These are phyloP conservation scores for Dissophora globulifera DNA, from an alignment of 192 early-diverging fungal genomes.

Conservation along the genomic window DNA sequence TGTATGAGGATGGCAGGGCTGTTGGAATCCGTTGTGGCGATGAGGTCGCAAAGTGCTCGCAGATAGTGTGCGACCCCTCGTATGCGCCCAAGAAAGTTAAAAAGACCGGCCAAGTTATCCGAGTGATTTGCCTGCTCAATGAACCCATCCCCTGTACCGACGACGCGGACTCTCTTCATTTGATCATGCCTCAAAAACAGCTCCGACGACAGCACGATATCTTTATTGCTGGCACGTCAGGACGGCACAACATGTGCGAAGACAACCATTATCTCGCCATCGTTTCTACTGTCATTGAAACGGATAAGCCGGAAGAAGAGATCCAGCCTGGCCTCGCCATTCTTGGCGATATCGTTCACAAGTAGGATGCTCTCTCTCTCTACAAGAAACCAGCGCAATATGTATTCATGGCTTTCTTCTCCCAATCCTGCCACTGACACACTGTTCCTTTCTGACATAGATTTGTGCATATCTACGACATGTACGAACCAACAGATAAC, in stretches of 20 bases:
- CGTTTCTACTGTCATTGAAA: conserved; percentile 97
- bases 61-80: conserved; percentile 96
- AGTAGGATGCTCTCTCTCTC: conserved; percentile 57
- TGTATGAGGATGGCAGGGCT: conserved; percentile 85
- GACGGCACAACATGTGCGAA: conserved; percentile 91
- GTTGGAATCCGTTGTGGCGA: conserved; percentile 91
- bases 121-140: conserved; percentile 94
- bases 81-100: conserved; percentile 88
- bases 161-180: conserved; percentile 89
- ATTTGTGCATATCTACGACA: conserved; percentile 85
- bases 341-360: conserved; percentile 90
- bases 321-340: conserved; percentile 88
- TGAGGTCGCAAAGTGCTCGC: conserved; percentile 83
- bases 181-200: conserved; percentile 99
- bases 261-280: conserved; percentile 91
- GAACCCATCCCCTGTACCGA: conserved; percentile 91
- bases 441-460: conserved; percentile 17
- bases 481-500: conserved; percentile 87
- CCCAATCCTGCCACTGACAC: too few relatives aligned
- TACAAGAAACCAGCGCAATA: too few relatives aligned
- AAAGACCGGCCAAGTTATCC: conserved; percentile 87
- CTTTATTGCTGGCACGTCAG: conserved; percentile 92
- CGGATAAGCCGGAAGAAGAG: conserved; percentile 89
- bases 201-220: conserved; percentile 94
- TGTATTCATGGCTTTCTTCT: neutral